Evolutionary conservation across 1,139 yeast genomes (phyloP).

Genomic region (Eremothecium coryli): DNA sequence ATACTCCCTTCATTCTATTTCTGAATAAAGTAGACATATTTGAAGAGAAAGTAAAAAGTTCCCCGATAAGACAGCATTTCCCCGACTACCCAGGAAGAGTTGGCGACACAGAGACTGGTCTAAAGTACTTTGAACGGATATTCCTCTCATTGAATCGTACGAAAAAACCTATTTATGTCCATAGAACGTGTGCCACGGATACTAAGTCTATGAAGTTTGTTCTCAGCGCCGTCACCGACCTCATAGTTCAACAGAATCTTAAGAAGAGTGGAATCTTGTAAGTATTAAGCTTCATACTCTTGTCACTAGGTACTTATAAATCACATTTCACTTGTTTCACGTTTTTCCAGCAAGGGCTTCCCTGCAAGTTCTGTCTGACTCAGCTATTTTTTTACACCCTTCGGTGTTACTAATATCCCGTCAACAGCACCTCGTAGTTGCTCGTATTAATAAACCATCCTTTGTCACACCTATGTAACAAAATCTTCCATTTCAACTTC

Average conservation of each 20-base stretch:
- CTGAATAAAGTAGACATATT: slow-evolving; percentile 82
- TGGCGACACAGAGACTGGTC: slow-evolving; percentile 55
- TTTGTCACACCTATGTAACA: no score
- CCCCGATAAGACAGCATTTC: slow-evolving; percentile 60
- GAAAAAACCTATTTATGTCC: slow-evolving; percentile 74
- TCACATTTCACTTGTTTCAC: no score
- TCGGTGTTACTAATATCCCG: no score
- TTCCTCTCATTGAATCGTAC: slow-evolving; percentile 56
- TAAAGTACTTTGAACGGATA: slow-evolving; percentile 56
- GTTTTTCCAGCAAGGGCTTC: no score
- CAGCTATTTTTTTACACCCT: no score
- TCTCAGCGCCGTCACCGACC: slow-evolving; percentile 83
- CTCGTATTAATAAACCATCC: no score
- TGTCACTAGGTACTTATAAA: not conserved
- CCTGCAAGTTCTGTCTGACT: no score
- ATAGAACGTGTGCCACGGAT: slow-evolving; percentile 94
- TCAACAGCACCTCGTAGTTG: no score
- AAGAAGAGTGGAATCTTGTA: slow-evolving; percentile 74
- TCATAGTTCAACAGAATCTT: slow-evolving; percentile 75
- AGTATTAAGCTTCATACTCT: no score
- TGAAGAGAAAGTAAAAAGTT: slow-evolving; percentile 53
- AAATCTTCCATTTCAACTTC: no score
- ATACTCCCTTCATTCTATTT: slow-evolving; percentile 83
- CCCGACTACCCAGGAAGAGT: slow-evolving; percentile 62
- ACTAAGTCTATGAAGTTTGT: slow-evolving; percentile 81